Percentiles rank a stretch among this genome's conserved stretches.
Evolutionary conservation across 2,329 filamentous ascomycete species (phyloP).

Genomic region (Akanthomyces lecanii): DNA sequence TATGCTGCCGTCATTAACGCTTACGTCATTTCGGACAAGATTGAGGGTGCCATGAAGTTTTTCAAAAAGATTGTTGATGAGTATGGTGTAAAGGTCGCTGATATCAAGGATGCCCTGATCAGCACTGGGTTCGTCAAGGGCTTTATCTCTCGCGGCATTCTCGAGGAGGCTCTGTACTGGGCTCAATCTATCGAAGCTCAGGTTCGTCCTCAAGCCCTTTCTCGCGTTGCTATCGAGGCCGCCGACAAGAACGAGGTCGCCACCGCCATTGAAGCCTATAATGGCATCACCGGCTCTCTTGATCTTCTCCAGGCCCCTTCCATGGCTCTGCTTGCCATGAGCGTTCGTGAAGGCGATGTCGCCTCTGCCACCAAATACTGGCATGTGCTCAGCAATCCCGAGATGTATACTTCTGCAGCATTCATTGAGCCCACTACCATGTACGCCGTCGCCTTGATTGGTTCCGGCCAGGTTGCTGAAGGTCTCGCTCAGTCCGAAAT

Average conservation of each 20-base stretch:
- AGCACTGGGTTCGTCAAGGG: slow-evolving; percentile 74
- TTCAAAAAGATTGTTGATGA: slow-evolving; percentile 70
- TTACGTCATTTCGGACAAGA: slow-evolving; percentile 76
- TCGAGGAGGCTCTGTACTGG: slow-evolving; percentile 69
- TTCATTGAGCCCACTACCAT: slow-evolving; percentile 87
- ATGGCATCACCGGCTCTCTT: slow-evolving; percentile 50
- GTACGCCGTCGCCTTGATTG: slow-evolving; percentile 84
- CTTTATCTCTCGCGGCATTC: slow-evolving; percentile 65
- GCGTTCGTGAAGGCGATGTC: slow-evolving; percentile 77
- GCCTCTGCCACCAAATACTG: slow-evolving; percentile 75
- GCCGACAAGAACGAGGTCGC: slow-evolving; percentile 72
- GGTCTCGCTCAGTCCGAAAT: slow-evolving; percentile 73
- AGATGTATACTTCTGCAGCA: slow-evolving; percentile 54
- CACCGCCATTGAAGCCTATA: slow-evolving; percentile 64
- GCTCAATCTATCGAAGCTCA: slow-evolving; percentile 60
- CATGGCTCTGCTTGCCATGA: slow-evolving; percentile 80
- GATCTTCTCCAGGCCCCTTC: slow-evolving; percentile 54
- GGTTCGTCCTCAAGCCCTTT: slow-evolving; percentile 60
- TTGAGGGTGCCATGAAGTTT: slow-evolving; percentile 79
- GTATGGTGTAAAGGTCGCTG: slow-evolving; percentile 53
- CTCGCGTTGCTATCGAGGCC: slow-evolving; percentile 68
- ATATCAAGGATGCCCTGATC: slow-evolving; percentile 69
- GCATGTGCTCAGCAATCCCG: slow-evolving; percentile 63
- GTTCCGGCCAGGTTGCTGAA: slow-evolving; percentile 78
- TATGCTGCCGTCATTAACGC: slow-evolving; percentile 91